phyloP scores from a whole-genome alignment of 164 flowering plant genomes.

The Stephania yunnanensis region DNA sequence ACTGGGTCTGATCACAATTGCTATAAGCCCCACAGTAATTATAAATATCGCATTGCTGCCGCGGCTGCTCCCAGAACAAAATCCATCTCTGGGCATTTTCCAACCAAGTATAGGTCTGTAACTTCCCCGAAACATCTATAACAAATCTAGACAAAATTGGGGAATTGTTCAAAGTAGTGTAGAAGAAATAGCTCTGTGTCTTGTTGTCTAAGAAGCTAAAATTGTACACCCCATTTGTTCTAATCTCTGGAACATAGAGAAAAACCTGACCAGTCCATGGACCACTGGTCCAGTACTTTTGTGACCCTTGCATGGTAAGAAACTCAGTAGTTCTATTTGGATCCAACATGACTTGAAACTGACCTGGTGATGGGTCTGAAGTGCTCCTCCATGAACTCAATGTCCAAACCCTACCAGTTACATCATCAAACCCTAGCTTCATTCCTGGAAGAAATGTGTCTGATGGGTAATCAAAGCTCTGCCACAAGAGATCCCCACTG shows the following conservation, averaged over 20 bases:
- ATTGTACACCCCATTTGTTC: neutral
- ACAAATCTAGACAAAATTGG: neutral
- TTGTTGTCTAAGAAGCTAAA: neutral
- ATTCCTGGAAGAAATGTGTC: conserved; percentile 18
- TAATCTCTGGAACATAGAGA: neutral
- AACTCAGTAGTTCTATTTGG: neutral
- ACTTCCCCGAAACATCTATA: neutral
- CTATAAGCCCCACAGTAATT: conserved; percentile 14
- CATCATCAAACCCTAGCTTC: conserved; percentile 12
- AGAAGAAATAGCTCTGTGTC: neutral
- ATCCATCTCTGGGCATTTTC: neutral
- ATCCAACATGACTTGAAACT: conserved; percentile 15
- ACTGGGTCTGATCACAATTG: conserved; percentile 1
- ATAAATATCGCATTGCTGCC: conserved; percentile 9
- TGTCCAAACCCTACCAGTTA: conserved; percentile 7
- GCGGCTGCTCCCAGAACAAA: neutral
- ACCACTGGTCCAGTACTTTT: neutral
- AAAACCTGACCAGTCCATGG: neutral
- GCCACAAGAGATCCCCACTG: neutral
- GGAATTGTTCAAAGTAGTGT: neutral
- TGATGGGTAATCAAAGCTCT: neutral
- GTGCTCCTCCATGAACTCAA: conserved; percentile 28
- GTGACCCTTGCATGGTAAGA: conserved; percentile 23
- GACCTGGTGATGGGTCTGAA: conserved; percentile 30
- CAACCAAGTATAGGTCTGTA: neutral